These are phyloP conservation scores for Angophora floribunda DNA, from an alignment of 345 rosid genomes.

Conservation along the genomic window DNA sequence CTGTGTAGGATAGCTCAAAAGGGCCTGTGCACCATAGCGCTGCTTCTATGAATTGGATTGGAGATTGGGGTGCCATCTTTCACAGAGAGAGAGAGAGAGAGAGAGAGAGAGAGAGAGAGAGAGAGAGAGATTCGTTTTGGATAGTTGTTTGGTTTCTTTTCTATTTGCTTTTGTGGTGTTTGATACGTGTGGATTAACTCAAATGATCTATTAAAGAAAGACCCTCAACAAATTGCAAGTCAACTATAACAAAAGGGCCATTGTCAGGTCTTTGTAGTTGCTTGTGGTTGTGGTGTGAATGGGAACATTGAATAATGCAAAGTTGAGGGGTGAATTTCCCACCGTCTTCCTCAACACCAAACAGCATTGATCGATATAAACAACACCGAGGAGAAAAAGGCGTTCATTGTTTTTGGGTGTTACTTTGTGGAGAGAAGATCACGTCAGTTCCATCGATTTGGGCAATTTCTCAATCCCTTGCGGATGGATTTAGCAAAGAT, in stretches of 20 bases:
- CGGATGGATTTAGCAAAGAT: not conserved
- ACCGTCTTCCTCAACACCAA: not conserved
- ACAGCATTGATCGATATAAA: not conserved
- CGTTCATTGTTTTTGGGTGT: not conserved
- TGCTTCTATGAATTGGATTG: constrained; percentile 45
- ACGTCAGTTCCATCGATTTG: not conserved
- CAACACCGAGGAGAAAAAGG: not conserved
- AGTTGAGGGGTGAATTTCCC: not conserved
- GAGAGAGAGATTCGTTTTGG: not conserved
- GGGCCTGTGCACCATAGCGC: constrained; percentile 27
- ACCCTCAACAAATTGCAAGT: not conserved
- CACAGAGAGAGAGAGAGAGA: not conserved
- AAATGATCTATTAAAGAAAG: not conserved
- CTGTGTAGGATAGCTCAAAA: constrained; percentile 54
- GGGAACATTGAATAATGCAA: not conserved
- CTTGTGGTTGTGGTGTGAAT: not conserved
- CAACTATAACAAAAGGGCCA: not conserved
- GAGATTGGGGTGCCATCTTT: constrained; percentile 30
- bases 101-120: not conserved
- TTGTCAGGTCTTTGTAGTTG: not conserved
- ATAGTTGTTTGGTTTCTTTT: not conserved
- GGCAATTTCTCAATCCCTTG: not conserved
- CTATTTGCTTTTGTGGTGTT: not conserved
- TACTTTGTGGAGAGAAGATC: not conserved
- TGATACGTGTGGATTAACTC: not conserved